Conservation (phyloP, 371 early-diverging fungal species). For the Mortierella sp. region DNA sequence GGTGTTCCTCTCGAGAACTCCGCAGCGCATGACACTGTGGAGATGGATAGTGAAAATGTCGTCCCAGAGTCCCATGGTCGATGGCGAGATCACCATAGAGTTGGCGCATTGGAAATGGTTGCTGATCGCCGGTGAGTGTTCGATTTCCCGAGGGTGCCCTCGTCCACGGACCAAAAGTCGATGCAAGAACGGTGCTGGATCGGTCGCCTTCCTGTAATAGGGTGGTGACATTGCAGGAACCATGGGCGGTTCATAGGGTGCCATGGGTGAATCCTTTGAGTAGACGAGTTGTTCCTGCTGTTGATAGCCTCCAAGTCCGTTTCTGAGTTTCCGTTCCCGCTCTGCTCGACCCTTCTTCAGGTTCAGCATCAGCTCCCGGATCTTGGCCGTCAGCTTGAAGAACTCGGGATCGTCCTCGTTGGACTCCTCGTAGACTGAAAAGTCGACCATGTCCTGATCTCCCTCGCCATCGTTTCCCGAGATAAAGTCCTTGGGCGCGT, state of each 20-base stretch:
- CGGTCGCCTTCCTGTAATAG: background rate
- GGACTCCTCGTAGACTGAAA: background rate
- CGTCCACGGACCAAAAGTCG: constrained; percentile 40
- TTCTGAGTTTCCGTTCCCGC: constrained; percentile 37
- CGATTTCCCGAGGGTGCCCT: constrained; percentile 62
- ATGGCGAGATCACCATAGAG: constrained; percentile 61
- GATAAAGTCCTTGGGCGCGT: constrained; percentile 20
- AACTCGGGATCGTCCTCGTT: background rate
- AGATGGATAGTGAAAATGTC: constrained; percentile 63
- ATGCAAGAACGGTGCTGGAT: constrained; percentile 21
- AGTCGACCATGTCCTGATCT: constrained; percentile 38
- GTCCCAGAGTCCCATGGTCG: constrained; percentile 62
- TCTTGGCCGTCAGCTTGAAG: constrained; percentile 25
- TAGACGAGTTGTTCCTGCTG: constrained; percentile 5
- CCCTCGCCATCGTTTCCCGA: constrained; percentile 29
- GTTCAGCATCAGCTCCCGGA: constrained; percentile 44
- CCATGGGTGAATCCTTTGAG: background rate
- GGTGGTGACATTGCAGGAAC: background rate
- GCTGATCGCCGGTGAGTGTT: constrained; percentile 63
- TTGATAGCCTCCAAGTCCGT: background rate
- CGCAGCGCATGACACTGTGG: constrained; percentile 66
- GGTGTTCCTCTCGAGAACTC: constrained; percentile 43
- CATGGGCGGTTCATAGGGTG: background rate
- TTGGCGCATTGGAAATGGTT: constrained; percentile 69
- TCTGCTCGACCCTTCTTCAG: constrained; percentile 36